Percentiles rank a stretch among this genome's conserved stretches.
These are phyloP conservation scores for Juncus effusus DNA, from an alignment of 176 grass and related monocot species.

Conservation along the genomic window DNA sequence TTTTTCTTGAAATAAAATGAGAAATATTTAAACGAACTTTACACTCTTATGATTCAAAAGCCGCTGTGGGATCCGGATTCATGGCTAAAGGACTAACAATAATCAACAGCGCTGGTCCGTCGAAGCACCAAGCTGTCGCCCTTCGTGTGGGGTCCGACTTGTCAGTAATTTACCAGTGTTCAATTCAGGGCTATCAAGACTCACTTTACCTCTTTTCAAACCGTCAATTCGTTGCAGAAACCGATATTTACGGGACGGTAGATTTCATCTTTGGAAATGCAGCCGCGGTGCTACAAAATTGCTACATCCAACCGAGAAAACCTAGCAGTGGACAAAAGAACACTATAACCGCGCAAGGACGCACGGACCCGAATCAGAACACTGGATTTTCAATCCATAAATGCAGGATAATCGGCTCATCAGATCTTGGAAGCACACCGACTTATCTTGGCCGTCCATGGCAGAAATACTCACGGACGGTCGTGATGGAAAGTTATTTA, in stretches of 20 bases:
- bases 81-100: slow-evolving; percentile 62
- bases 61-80: slow-evolving; percentile 62
- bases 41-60: slow-evolving; percentile 18
- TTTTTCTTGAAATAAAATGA: background rate
- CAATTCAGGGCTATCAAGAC: slow-evolving; percentile 65
- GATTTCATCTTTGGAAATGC: slow-evolving; percentile 90
- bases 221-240: slow-evolving; percentile 55
- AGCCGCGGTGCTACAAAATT: slow-evolving; percentile 52
- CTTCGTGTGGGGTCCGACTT: slow-evolving; percentile 51
- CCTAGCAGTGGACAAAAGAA: slow-evolving; percentile 25
- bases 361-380: slow-evolving; percentile 63
- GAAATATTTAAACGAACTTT: background rate
- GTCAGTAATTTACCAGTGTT: slow-evolving; percentile 62
- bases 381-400: slow-evolving; percentile 68
- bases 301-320: slow-evolving; percentile 39
- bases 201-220: slow-evolving; percentile 68
- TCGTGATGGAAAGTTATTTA: slow-evolving; percentile 42
- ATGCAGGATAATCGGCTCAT: slow-evolving; percentile 36
- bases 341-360: slow-evolving; percentile 67
- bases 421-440: slow-evolving; percentile 36
- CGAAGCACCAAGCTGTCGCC: slow-evolving; percentile 63
- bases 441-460: slow-evolving; percentile 79
- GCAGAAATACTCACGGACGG: slow-evolving; percentile 45
- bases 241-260: slow-evolving; percentile 52
- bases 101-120: slow-evolving; percentile 53